phyloP scores from a whole-genome alignment of 2,329 filamentous ascomycete genomes.

The Drechslera avenae region DNA sequence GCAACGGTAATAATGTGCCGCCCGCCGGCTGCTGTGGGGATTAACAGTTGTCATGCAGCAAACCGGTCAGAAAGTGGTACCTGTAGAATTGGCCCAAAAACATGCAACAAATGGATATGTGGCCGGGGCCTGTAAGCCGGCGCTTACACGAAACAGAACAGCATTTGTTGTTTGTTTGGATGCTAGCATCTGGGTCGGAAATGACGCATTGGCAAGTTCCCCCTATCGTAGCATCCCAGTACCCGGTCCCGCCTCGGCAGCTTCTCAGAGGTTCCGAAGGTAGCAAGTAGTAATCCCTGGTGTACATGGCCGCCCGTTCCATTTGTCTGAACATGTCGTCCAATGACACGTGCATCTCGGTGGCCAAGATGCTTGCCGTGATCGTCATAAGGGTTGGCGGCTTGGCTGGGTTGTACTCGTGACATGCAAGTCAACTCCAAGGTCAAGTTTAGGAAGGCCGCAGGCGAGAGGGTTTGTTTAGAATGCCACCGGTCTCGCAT shows the following conservation, averaged over 20 bases:
- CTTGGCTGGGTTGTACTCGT: not conserved
- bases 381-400: conserved; percentile 3
- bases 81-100: conserved; percentile 1
- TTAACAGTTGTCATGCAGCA: conserved; percentile 7
- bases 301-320: conserved; percentile 4
- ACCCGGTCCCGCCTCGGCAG: not conserved
- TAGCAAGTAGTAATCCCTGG: conserved; percentile 4
- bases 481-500: not conserved
- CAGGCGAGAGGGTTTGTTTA: not conserved
- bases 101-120: not conserved
- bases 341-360: conserved; percentile 6
- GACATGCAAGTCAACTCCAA: not conserved
- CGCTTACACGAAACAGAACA: conserved; percentile 13
- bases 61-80: conserved; percentile 4
- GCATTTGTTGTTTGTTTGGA: not conserved
- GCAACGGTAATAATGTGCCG: not conserved
- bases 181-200: conserved; percentile 5
- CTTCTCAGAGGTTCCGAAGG: conserved; percentile 1
- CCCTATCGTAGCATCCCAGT: not conserved
- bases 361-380: not conserved
- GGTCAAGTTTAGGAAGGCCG: not conserved
- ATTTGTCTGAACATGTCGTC: not conserved
- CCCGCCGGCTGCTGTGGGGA: not conserved
- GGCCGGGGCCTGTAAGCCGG: not conserved
- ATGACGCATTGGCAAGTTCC: conserved; percentile 1